Evolutionary conservation across 805 yeast species (phyloP), one percentile per base, ranked within the genome.

Genomic region (Saccharomycopsis schoenii): DNA sequence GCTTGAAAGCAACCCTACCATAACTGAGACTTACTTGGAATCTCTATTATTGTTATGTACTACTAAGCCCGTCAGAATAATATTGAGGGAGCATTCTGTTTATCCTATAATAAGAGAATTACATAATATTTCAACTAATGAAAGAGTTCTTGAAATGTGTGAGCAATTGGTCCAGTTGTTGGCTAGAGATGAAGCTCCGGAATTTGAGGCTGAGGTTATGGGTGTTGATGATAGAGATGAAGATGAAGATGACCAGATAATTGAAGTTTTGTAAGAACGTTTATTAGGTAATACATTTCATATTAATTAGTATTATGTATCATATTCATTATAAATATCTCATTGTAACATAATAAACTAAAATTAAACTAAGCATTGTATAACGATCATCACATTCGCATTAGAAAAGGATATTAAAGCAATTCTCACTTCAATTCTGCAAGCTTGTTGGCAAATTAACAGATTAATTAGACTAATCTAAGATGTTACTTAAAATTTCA

Each of bases 151-250:
- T 54, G 96, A 88, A 54, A 73, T 88, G 54, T 86, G 94, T 74
- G 96, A 90, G 67, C 80, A 94, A 70, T 72, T 88, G 50, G 99
- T 92, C 24, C 93, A 93, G 71, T 82, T 90, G 84, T 78, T 93
- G 65, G 88, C 88, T 94, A 83, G 97, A 77, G 97, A 93, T 69
- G 97, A 92, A 68, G 81, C 80, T 10, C 80, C 82, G 41, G 68
- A 66, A 10, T 65, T 64, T n/a, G 61, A 67, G 10, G 71, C 64
- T 10, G 69, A 67, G 19, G 74, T 77, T 6, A 29, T 4, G 34
- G 34, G 6, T 29, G 3, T 29, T 29, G 34, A 29, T 29, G 57
- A 55, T 19, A 55, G 42, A 3, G 58, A 57, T 4, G 58, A 41
- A 12, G 63, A 60, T 21, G 63, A 63, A 41, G 63, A 62, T 43